Evolutionary conservation across 345 rosid genomes (phyloP), one percentile per base, ranked within the genome.

Genomic region (Moricandia moricandioides): DNA sequence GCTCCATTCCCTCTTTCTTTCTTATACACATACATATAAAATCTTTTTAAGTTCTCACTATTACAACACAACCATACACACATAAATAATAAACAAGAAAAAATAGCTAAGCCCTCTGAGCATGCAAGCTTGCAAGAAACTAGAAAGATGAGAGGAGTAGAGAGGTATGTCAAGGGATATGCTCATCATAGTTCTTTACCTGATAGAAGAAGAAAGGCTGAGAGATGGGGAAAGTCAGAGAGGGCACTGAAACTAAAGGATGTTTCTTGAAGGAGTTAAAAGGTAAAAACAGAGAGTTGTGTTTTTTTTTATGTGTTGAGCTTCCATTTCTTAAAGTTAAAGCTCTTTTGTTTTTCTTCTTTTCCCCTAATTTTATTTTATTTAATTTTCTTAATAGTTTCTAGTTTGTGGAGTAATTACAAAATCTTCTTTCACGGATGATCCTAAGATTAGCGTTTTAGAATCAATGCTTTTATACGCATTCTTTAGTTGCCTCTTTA

Each of bases 1-100:
- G 82, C 91, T 78, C 81, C 81, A 78, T 78, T 60, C 69, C 29
- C 77, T 66, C 72, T 72, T 71, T 57, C 37, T 54, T 54, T 52
- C 58, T 12, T 0, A 54, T 10, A 70, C 7, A 77, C 75, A 69
- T 69, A 63, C 52, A 76, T 52, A 37, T 6, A 77, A 57, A 24
- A 47, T 5, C 14, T 60, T 13, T n/a, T 61, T 60, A 67, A 69
- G 79, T 69, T 35, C 47, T 69, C 8, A 31, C 56, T 76, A 52
- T 39, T 76, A 69, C 70, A 76, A 29, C 31, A 76, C 64, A 55
- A 76, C 51, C 57, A 68, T 17, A 61, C 45, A 29, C 5, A 74
- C 52, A 43, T 49, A 65, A 40, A 16, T 30, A 40, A 16, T 30
- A 63, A 26, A 65, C 45, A 58, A 31, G 51, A 24, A 11, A 35